phyloP scores from a whole-genome alignment of 345 rosid genomes.

The Hibiscus trionum region DNA sequence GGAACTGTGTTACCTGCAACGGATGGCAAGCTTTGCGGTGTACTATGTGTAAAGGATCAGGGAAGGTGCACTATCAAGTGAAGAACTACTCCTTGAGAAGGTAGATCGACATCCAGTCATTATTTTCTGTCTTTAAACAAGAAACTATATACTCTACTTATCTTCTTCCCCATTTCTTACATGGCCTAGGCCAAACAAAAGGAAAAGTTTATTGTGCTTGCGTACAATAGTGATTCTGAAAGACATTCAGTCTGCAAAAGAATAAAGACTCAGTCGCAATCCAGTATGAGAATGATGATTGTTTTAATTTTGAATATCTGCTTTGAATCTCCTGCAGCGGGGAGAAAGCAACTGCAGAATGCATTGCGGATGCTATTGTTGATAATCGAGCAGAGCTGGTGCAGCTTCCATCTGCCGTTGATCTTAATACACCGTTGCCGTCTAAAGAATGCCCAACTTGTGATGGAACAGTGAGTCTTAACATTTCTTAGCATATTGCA shows the following conservation, averaged over 20 bases:
- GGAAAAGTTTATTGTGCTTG: background rate
- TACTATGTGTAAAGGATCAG: conserved; percentile 87
- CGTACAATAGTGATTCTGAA: background rate
- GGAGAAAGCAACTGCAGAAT: conserved; percentile 78
- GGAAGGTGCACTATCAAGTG: conserved; percentile 78
- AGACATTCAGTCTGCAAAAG: background rate
- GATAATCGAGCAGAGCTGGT: conserved; percentile 81
- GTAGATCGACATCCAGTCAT: conserved; percentile 21
- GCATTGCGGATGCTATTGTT: conserved; percentile 69
- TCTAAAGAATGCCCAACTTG: conserved; percentile 83
- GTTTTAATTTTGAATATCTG: background rate
- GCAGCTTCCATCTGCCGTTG: conserved; percentile 69
- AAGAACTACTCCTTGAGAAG: conserved; percentile 67
- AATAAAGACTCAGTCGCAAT: background rate
- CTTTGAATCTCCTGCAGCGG: conserved; percentile 50
- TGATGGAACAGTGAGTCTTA: conserved; percentile 75
- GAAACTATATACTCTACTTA: background rate
- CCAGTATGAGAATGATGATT: conserved; percentile 1
- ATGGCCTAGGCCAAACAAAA: background rate
- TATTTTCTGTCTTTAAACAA: background rate
- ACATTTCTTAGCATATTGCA: background rate
- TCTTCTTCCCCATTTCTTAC: background rate
- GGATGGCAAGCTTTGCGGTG: conserved; percentile 93
- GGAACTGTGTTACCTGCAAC: conserved; percentile 73
- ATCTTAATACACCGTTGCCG: conserved; percentile 65